A percentile compares a stretch with the other conserved stretches of the same genome.
These are phyloP conservation scores for Candida boleticola DNA, from an alignment of 805 yeast species.

Conservation along the genomic window DNA sequence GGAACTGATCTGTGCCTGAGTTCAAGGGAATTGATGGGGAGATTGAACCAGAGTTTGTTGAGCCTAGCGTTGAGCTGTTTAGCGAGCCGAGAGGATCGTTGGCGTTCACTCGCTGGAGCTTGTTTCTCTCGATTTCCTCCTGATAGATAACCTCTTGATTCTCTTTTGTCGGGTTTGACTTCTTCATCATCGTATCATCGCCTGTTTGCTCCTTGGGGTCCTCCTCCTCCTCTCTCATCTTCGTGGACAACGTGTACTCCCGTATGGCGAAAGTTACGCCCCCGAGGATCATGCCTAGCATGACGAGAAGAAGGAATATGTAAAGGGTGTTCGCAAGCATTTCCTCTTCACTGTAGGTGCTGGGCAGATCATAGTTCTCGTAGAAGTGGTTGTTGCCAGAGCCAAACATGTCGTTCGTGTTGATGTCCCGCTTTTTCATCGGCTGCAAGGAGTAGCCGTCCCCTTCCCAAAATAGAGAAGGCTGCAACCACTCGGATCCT, in stretches of 20 bases:
- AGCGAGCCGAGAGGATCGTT: no score
- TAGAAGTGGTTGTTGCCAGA: no score
- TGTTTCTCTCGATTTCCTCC: no score
- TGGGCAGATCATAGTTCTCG: background rate
- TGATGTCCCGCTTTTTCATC: slow-evolving; percentile 11
- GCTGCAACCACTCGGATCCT: no score
- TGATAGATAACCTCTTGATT: no score
- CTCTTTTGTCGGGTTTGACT: no score
- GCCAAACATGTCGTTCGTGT: slow-evolving; percentile 7
- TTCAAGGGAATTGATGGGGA: slow-evolving; percentile 1
- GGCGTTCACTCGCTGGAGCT: no score
- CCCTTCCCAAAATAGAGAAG: slow-evolving; percentile 1
- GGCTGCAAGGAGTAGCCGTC: slow-evolving; percentile 14
- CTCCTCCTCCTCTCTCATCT: background rate
- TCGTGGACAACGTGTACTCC: slow-evolving; percentile 12
- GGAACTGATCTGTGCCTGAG: no score
- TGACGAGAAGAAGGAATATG: slow-evolving; percentile 21
- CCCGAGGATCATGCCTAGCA: slow-evolving; percentile 19
- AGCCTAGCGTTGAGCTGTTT: no score
- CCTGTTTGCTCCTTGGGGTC: background rate
- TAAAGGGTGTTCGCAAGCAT: slow-evolving; percentile 24
- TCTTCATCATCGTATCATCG: no score
- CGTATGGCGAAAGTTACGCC: slow-evolving; percentile 21
- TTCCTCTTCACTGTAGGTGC: slow-evolving; percentile 13
- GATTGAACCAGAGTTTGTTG: background rate